phyloP scores from a whole-genome alignment of 1,284 basidiomycete species.

The Cutaneotrichosporon sp. region DNA sequence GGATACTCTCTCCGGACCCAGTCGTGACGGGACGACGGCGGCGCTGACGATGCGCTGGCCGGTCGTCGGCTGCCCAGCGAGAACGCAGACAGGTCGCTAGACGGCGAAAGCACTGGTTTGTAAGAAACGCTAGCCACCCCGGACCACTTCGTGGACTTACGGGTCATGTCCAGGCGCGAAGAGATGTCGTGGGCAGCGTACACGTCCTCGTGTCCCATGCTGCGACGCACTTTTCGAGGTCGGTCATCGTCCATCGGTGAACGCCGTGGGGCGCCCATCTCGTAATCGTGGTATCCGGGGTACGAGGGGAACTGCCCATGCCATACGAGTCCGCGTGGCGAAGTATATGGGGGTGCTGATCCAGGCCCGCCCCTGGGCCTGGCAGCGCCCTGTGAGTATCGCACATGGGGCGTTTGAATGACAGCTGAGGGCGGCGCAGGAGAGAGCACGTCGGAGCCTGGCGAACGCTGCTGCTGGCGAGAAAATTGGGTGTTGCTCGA shows the following conservation, averaged over 20 bases:
- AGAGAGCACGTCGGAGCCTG: not conserved
- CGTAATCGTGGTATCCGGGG: constrained; percentile 8
- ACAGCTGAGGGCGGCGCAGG: not conserved
- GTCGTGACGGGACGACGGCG: constrained; percentile 12
- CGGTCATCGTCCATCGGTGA: constrained; percentile 11
- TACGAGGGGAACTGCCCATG: constrained; percentile 5
- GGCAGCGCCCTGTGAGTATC: constrained; percentile 2
- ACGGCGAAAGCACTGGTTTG: constrained; percentile 29
- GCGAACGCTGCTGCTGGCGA: constrained; percentile 9
- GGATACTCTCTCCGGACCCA: constrained; percentile 17
- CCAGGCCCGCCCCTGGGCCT: not conserved
- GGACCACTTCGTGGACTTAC: constrained; percentile 10
- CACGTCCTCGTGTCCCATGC: constrained; percentile 10
- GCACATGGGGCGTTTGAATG: constrained; percentile 5
- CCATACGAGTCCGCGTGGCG: constrained; percentile 7
- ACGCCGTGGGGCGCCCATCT: not conserved
- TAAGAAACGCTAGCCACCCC: not conserved
- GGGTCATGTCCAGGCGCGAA: constrained; percentile 20
- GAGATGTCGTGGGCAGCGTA: constrained; percentile 17
- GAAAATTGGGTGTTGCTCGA: not conserved
- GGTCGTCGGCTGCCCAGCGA: constrained; percentile 29
- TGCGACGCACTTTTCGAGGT: constrained; percentile 18
- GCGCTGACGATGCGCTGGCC: constrained; percentile 12
- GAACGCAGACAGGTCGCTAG: constrained; percentile 41
- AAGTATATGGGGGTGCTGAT: constrained; percentile 4